phyloP scores from a whole-genome alignment of 2,329 filamentous ascomycete genomes.

The Dothistroma pini region DNA sequence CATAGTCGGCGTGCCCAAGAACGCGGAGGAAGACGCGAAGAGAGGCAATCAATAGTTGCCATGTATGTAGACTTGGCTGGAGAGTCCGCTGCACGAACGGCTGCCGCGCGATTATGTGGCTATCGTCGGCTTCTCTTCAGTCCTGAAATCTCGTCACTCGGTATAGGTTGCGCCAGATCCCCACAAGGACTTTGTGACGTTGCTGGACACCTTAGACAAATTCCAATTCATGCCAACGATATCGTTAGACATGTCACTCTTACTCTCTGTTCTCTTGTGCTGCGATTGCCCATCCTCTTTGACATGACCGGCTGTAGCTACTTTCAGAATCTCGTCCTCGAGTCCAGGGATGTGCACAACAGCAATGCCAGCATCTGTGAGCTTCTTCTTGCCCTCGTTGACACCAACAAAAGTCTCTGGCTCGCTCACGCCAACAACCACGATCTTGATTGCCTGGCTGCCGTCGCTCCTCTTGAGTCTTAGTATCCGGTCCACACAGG shows the following conservation, averaged over 20 bases:
- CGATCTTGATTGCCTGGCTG: constrained; percentile 61
- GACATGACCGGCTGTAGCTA: constrained; percentile 77
- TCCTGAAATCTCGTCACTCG: not conserved
- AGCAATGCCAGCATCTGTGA: constrained; percentile 69
- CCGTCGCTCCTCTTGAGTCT: constrained; percentile 44
- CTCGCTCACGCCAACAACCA: constrained; percentile 85
- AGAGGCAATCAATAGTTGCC: constrained; percentile 41
- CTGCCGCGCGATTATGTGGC: no score
- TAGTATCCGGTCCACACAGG: constrained; percentile 78
- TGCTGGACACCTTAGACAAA: not conserved
- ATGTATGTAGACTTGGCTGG: not conserved
- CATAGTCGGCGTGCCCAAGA: constrained; percentile 52
- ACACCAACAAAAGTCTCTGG: constrained; percentile 84
- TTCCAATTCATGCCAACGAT: constrained; percentile 4
- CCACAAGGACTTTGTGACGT: not conserved
- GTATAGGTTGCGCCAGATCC: not conserved
- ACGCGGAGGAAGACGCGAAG: constrained; percentile 50
- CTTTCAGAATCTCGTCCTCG: constrained; percentile 73
- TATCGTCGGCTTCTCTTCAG: not conserved
- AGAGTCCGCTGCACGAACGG: not conserved
- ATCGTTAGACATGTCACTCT: not conserved
- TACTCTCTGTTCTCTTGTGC: not conserved
- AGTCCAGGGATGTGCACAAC: constrained; percentile 71
- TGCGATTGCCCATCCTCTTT: constrained; percentile 3
- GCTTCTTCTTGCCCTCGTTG: constrained; percentile 68